These are phyloP conservation scores for Plectosphaerella sp. DNA, from an alignment of 2,329 filamentous ascomycete genomes.

Conservation along the genomic window DNA sequence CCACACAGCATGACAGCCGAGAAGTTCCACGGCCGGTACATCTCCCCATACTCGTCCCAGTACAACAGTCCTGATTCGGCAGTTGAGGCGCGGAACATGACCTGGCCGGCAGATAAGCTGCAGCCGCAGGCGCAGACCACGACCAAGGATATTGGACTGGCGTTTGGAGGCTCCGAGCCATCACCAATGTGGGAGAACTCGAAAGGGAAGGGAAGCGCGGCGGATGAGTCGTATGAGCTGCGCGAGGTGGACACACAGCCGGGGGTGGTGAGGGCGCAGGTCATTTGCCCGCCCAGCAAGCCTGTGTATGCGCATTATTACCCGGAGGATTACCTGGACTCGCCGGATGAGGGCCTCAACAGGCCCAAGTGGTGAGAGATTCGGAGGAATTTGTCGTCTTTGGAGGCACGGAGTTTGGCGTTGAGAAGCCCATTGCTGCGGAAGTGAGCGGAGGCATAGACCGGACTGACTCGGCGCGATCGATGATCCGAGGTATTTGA, in stretches of 20 bases:
- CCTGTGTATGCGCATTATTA: conserved; percentile 10
- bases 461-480: background rate
- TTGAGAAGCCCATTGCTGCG: background rate
- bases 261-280: conserved; percentile 11
- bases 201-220: conserved; percentile 33
- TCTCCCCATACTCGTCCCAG: conserved; percentile 57
- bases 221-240: conserved; percentile 43
- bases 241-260: conserved; percentile 35
- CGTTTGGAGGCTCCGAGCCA: conserved; percentile 33
- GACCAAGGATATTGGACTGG: conserved; percentile 35
- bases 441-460: no score
- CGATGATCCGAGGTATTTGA: no score
- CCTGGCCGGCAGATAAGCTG: conserved; percentile 29
- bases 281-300: conserved; percentile 40
- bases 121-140: conserved; percentile 13
- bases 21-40: conserved; percentile 39
- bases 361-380: conserved; percentile 9
- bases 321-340: conserved; percentile 13
- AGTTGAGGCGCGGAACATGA: conserved; percentile 25
- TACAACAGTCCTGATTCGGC: conserved; percentile 54
- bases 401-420: conserved; percentile 10
- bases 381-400: background rate
- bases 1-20: conserved; percentile 39
- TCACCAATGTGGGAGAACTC: conserved; percentile 23
- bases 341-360: conserved; percentile 12